These are phyloP conservation scores for Globisporangium paddicum DNA, from an alignment of 352 stramenopile species.

Conservation along the genomic window DNA sequence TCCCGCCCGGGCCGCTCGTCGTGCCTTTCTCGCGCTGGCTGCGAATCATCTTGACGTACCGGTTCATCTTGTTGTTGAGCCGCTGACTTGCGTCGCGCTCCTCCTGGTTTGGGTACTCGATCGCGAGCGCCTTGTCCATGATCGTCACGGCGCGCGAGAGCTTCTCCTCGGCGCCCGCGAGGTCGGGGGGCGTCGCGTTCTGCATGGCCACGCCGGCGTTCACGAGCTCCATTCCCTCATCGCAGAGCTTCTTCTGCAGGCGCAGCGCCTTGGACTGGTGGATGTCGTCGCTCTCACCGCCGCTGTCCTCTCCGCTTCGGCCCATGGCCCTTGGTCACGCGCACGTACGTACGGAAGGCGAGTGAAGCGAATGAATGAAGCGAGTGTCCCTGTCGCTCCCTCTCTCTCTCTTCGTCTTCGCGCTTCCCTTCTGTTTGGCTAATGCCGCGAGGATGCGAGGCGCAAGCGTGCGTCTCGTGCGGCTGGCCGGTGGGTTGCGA, in stretches of 20 bases:
- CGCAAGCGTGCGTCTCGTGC: background rate
- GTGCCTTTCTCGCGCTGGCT: slow-evolving; percentile 63
- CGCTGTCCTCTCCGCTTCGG: slow-evolving; percentile 28
- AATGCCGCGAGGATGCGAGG: background rate
- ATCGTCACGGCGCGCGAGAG: slow-evolving; percentile 64
- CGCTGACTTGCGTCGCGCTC: slow-evolving; percentile 67
- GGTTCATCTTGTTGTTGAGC: slow-evolving; percentile 83
- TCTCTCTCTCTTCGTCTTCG: background rate
- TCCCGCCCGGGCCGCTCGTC: slow-evolving; percentile 21
- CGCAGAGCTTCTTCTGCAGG: slow-evolving; percentile 75
- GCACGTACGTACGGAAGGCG: background rate
- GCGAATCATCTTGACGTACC: slow-evolving; percentile 86
- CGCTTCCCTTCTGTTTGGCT: slow-evolving; percentile 1
- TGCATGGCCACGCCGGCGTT: slow-evolving; percentile 78
- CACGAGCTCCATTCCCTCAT: slow-evolving; percentile 78
- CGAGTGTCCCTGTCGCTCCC: background rate
- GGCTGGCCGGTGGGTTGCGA: slow-evolving; percentile 1
- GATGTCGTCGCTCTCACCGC: slow-evolving; percentile 56
- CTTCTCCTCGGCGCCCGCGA: slow-evolving; percentile 50
- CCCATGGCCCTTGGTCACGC: background rate
- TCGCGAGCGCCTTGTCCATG: slow-evolving; percentile 74
- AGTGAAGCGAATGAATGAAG: background rate
- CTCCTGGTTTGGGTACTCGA: slow-evolving; percentile 67
- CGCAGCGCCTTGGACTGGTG: slow-evolving; percentile 54
- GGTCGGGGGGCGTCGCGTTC: slow-evolving; percentile 55